Evolutionary conservation across 75 land plant species (phyloP).

Genomic region (Sequoiadendron giganteum): DNA sequence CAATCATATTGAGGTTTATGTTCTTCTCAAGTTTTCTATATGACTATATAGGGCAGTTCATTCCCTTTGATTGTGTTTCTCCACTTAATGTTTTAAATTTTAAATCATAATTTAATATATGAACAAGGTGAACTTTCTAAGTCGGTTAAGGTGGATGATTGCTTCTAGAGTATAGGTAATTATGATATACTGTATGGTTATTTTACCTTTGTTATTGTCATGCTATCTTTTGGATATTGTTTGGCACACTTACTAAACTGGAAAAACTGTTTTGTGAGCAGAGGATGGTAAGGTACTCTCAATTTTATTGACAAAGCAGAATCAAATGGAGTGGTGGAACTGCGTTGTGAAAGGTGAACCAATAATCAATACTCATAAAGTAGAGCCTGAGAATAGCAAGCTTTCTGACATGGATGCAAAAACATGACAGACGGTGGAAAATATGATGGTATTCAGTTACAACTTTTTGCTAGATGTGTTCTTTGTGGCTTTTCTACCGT

Average conservation of each 20-base stretch:
- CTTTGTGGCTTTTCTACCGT: neutral
- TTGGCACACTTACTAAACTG: neutral
- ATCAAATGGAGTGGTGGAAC: too few species aligned
- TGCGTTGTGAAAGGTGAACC: too few species aligned
- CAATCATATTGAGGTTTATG: neutral
- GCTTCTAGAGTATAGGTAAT: conserved; percentile 92
- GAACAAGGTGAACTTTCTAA: too few species aligned
- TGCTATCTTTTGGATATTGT: neutral
- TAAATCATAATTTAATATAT: too few species aligned
- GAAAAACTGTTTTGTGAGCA: conserved; percentile 14
- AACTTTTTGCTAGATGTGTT: neutral
- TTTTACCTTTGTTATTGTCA: neutral
- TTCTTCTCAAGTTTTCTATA: too few species aligned
- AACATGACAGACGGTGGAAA: conserved; percentile 84
- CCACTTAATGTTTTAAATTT: too few species aligned
- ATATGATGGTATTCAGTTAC: too few species aligned
- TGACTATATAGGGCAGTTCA: too few species aligned
- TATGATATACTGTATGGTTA: neutral
- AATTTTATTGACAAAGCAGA: too few species aligned
- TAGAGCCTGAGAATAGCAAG: too few species aligned
- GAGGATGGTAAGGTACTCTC: conserved; percentile 79
- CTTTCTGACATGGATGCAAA: conserved; percentile 84
- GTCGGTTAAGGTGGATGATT: conserved; percentile 79
- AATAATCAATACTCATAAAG: too few species aligned
- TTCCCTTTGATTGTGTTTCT: too few species aligned